These are phyloP conservation scores for Poronia punctata DNA, from an alignment of 495 filamentous ascomycete species.

Conservation along the genomic window DNA sequence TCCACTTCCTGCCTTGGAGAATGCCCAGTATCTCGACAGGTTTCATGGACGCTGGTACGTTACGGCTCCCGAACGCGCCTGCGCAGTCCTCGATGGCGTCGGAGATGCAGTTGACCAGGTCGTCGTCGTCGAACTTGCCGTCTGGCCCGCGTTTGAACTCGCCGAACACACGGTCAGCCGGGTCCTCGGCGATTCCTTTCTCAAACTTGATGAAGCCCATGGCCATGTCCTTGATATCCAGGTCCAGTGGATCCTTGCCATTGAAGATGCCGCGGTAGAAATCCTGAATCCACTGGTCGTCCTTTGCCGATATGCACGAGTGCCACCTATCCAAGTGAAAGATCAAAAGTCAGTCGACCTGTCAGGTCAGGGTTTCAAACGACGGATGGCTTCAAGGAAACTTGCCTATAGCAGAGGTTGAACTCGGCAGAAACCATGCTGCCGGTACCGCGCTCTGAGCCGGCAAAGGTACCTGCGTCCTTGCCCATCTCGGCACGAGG, in stretches of 20 bases:
- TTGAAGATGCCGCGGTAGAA: conserved; percentile 58
- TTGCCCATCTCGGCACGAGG: conserved; percentile 52
- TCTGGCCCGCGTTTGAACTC: conserved; percentile 52
- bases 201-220: conserved; percentile 56
- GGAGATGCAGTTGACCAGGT: conserved; percentile 59
- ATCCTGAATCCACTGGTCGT: conserved; percentile 67
- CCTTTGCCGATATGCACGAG: conserved; percentile 62
- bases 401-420: conserved; percentile 38
- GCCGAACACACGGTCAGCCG: conserved; percentile 56
- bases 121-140: conserved; percentile 59
- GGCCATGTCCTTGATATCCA: conserved; percentile 52
- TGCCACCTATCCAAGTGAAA: conserved; percentile 49
- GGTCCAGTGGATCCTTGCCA: conserved; percentile 40
- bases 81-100: conserved; percentile 59
- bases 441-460: conserved; percentile 53
- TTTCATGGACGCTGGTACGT: conserved; percentile 66
- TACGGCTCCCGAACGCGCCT: conserved; percentile 61
- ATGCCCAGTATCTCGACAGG: conserved; percentile 82
- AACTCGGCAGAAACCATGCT: conserved; percentile 71
- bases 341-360: no score
- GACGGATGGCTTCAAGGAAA: background rate
- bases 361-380: no score
- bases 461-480: conserved; percentile 37
- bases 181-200: conserved; percentile 50
- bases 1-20: conserved; percentile 76